phyloP scores from a whole-genome alignment of 1,139 yeast species.

The Saccharomyces hybrid region DNA sequence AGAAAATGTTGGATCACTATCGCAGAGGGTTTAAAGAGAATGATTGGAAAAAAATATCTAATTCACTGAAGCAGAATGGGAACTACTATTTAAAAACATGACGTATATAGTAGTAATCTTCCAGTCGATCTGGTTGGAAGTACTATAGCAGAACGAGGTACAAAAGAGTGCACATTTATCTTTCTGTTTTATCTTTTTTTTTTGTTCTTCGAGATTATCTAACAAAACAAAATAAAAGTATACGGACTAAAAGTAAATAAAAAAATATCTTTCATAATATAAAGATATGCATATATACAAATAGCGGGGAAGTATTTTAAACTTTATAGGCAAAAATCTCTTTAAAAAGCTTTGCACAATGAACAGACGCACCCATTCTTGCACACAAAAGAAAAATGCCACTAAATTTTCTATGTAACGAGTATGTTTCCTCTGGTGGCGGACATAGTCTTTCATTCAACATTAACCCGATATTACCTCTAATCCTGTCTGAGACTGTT shows the following conservation, averaged over 20 bases:
- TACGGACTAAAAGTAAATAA: neutral
- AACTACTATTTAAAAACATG: too few relatives aligned
- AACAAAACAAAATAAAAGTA: too few relatives aligned
- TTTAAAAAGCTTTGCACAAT: constrained; percentile 52
- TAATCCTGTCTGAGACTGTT: constrained; percentile 88
- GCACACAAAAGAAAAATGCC: constrained; percentile 92
- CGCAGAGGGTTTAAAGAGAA: too few relatives aligned
- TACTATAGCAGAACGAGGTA: too few relatives aligned
- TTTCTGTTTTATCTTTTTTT: too few relatives aligned
- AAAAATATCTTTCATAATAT: neutral
- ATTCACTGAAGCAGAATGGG: too few relatives aligned
- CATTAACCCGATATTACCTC: constrained; percentile 82
- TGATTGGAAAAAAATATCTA: too few relatives aligned
- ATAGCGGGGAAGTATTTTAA: neutral
- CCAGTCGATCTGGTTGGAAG: too few relatives aligned
- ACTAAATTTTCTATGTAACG: constrained; percentile 86
- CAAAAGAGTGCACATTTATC: neutral
- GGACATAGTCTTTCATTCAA: constrained; percentile 86
- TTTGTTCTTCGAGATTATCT: neutral
- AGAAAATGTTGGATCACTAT: too few relatives aligned
- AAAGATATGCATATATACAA: neutral
- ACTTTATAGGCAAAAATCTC: constrained; percentile 40
- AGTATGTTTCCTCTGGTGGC: constrained; percentile 97
- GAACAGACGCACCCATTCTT: constrained; percentile 72
- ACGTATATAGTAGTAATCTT: too few relatives aligned